Evolutionary conservation across 768 basidiomycete species (phyloP).

Genomic region (Coprinopsis sp.): DNA sequence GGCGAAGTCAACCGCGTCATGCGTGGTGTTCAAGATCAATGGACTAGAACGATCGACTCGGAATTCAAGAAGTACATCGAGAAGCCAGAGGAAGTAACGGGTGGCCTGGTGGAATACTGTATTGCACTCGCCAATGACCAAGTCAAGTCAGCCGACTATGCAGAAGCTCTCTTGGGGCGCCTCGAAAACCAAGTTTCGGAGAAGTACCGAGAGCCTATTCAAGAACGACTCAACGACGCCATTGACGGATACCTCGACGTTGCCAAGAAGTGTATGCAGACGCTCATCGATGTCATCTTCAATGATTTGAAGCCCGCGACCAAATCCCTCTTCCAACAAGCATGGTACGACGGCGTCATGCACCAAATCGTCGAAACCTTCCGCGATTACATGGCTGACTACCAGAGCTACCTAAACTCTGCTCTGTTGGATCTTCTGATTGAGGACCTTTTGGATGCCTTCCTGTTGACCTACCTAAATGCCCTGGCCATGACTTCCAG

Average conservation of each 20-base stretch:
- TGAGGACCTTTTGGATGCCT: conserved; percentile 88
- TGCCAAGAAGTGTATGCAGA: conserved; percentile 94
- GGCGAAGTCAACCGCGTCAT: conserved; percentile 86
- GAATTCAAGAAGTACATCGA: conserved; percentile 87
- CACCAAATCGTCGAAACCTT: conserved; percentile 91
- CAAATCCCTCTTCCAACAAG: conserved; percentile 73
- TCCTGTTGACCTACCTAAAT: conserved; percentile 87
- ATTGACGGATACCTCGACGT: conserved; percentile 99
- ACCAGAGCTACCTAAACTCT: conserved; percentile 85
- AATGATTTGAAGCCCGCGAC: conserved; percentile 89
- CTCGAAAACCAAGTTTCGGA: conserved; percentile 89
- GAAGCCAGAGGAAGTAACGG: conserved; percentile 81
- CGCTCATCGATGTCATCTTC: conserved; percentile 91
- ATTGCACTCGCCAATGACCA: conserved; percentile 98
- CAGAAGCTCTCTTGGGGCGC: conserved; percentile 79
- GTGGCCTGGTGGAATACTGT: conserved; percentile 91
- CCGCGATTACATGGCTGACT: conserved; percentile 95
- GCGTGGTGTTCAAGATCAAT: conserved; percentile 82
- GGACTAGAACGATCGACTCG: conserved; percentile 75
- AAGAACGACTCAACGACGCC: conserved; percentile 86
- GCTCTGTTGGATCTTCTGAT: conserved; percentile 87
- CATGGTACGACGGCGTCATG: conserved; percentile 91
- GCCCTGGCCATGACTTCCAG: conserved; percentile 81
- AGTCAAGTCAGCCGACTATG: conserved; percentile 91
- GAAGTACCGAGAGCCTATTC: conserved; percentile 82